Conservation (phyloP, 306 rosid species). For the Crotalaria pallida region DNA sequence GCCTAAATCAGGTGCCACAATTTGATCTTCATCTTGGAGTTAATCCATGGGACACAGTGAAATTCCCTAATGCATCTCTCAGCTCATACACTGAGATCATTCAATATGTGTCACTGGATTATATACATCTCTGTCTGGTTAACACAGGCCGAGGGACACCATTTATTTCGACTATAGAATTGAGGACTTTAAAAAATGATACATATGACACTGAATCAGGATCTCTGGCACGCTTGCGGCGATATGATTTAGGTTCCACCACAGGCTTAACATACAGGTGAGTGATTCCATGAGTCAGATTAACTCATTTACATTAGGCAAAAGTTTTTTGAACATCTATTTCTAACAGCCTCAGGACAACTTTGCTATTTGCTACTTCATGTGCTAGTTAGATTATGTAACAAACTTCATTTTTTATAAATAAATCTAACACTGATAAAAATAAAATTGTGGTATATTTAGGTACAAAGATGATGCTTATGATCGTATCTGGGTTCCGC, state of each 20-base stretch:
- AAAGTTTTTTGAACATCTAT: background rate
- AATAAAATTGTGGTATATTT: background rate
- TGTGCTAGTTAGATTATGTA: no score
- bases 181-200: constrained; percentile 21
- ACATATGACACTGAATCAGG: constrained; percentile 8
- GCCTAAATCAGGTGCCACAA: constrained; percentile 12
- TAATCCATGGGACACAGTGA: constrained; percentile 33
- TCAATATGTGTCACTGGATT: constrained; percentile 24
- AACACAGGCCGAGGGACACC: constrained; percentile 30
- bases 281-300: background rate
- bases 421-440: background rate
- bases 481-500: constrained; percentile 25
- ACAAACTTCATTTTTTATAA: no score
- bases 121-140: constrained; percentile 33
- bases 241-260: constrained; percentile 28
- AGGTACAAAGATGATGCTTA: constrained; percentile 36
- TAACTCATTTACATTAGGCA: background rate
- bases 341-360: no score
- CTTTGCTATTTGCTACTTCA: no score
- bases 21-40: constrained; percentile 48
- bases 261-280: constrained; percentile 1
- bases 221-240: background rate
- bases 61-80: background rate
- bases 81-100: constrained; percentile 21
- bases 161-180: constrained; percentile 38